Evolutionary conservation across 441 rosid species (phyloP).

Genomic region (Theobroma grandiflorum): DNA sequence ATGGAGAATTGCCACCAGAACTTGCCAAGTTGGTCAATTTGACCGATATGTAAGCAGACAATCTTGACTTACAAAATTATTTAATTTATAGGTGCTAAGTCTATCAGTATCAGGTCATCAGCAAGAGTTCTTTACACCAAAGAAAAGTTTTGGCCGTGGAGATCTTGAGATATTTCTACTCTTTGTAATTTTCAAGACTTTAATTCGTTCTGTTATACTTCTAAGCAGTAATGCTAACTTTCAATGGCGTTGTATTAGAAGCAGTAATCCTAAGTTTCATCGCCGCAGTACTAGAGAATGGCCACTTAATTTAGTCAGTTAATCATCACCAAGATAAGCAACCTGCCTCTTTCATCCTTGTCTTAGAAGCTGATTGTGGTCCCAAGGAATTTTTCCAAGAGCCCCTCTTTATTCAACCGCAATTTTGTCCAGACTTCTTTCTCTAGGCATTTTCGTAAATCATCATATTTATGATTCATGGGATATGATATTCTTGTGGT

Average conservation of each 20-base stretch:
- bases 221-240: neutral
- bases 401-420: neutral
- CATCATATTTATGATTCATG: constrained; percentile 1
- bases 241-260: neutral
- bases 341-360: neutral
- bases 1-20: constrained; percentile 62
- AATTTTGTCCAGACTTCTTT: neutral
- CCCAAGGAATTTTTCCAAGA: neutral
- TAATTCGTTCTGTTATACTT: neutral
- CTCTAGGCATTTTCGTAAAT: neutral
- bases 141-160: neutral
- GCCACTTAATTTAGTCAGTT: neutral
- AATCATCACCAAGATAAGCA: neutral
- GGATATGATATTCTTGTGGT: neutral
- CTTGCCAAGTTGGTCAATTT: constrained; percentile 66
- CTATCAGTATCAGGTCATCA: neutral
- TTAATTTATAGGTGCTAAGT: neutral
- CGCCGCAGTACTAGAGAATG: neutral
- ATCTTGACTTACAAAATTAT: neutral
- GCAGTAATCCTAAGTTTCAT: constrained; percentile 2
- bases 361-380: neutral
- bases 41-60: constrained; percentile 69
- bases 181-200: neutral
- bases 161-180: neutral
- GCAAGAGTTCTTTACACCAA: neutral